phyloP scores from a whole-genome alignment of 2,329 filamentous ascomycete genomes.

The Aspergillus arachidicola region DNA sequence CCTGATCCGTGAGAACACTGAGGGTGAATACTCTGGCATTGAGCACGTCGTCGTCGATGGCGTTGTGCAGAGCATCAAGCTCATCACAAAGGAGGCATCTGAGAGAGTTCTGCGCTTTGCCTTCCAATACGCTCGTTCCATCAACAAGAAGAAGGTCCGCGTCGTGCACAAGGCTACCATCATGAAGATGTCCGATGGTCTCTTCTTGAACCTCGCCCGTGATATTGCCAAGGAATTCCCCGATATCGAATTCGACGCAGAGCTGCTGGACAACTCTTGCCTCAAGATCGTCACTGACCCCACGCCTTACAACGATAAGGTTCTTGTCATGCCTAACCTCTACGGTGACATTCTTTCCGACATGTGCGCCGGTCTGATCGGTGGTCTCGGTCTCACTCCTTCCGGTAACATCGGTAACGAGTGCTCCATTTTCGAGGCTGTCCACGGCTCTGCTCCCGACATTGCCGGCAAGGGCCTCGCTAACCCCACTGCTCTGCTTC shows the following conservation, averaged over 20 bases:
- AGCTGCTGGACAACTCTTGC: conserved; percentile 99
- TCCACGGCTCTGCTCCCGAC: conserved; percentile 95
- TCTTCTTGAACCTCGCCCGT: conserved; percentile 86
- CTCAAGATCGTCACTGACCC: conserved; percentile 98
- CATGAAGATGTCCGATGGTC: conserved; percentile 99
- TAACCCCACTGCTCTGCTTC: conserved; percentile 94
- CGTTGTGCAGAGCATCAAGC: conserved; percentile 99
- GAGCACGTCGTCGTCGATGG: conserved; percentile 98
- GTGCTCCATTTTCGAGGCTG: conserved; percentile 99
- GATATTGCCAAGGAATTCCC: conserved; percentile 95
- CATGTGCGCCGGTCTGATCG: conserved; percentile 98
- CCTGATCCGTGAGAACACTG: conserved; percentile 98
- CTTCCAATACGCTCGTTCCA: conserved; percentile 94
- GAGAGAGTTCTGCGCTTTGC: conserved; percentile 96
- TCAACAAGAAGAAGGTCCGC: conserved; percentile 94
- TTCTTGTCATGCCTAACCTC: conserved; percentile 95
- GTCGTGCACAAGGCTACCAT: conserved; percentile 99
- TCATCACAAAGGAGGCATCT: conserved; percentile 92
- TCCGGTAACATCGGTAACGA: conserved; percentile 99
- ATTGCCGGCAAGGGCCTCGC: conserved; percentile 95
- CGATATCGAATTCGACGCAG: conserved; percentile 91
- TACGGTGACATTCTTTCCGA: conserved; percentile 99
- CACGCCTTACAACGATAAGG: conserved; percentile 97
- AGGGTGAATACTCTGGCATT: conserved; percentile 99
- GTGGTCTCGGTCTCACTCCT: conserved; percentile 93